A percentile compares a stretch with the other conserved stretches of the same genome.
These are phyloP conservation scores for Tinospora cordifolia DNA, from an alignment of 164 flowering plant species.

Conservation along the genomic window DNA sequence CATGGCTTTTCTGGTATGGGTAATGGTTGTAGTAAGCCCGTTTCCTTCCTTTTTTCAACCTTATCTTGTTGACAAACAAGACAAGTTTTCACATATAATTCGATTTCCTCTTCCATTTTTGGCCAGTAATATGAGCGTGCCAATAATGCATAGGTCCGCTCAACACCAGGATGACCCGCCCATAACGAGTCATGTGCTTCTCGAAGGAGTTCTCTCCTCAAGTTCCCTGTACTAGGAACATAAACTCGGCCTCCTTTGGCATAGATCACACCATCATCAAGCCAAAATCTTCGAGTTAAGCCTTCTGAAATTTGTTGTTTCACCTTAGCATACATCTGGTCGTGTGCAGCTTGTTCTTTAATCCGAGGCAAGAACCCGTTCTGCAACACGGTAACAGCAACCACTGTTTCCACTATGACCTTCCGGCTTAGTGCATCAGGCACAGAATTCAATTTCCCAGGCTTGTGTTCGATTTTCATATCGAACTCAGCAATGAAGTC, in stretches of 20 bases:
- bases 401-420: background rate
- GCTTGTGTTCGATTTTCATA: no score
- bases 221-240: no score
- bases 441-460: background rate
- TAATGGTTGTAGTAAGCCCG: constrained; percentile 6
- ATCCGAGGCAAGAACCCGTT: constrained; percentile 1
- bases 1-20: background rate
- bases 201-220: constrained; percentile 7
- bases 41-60: background rate
- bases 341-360: background rate
- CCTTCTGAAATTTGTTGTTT: background rate
- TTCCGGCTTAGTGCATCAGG: constrained; percentile 17
- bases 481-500: no score
- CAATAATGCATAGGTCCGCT: constrained; percentile 14
- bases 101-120: constrained; percentile 2
- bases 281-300: no score
- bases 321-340: constrained; percentile 2
- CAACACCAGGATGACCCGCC: constrained; percentile 16
- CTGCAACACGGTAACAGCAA: background rate
- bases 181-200: constrained; percentile 11
- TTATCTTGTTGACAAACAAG: constrained; percentile 8
- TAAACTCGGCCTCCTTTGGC: no score
- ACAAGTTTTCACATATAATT: background rate
- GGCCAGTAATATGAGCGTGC: constrained; percentile 12
- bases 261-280: no score